phyloP scores from a whole-genome alignment of 2,329 filamentous ascomycete genomes.

The Fusarium verrucosum region DNA sequence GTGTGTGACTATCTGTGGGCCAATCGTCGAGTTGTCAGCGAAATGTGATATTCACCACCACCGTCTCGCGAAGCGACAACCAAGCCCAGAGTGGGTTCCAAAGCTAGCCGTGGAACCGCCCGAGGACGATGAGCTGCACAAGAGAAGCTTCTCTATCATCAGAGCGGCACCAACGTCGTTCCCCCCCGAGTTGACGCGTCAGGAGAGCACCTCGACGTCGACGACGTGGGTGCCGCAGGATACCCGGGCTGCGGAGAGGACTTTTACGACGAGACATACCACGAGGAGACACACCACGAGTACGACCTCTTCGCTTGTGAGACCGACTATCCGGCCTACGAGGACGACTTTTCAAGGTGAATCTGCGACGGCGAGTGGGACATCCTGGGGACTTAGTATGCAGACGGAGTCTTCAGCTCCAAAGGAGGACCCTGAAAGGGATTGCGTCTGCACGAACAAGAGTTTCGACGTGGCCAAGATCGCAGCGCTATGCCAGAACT shows the following conservation, averaged over 20 bases:
- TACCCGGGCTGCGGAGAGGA: slow-evolving; percentile 8
- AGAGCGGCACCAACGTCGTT: slow-evolving; percentile 48
- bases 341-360: slow-evolving; percentile 5
- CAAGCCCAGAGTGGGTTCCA: slow-evolving; percentile 31
- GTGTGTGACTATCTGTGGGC: slow-evolving; percentile 55
- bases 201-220: slow-evolving; percentile 11
- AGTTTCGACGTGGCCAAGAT: slow-evolving; percentile 54
- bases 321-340: slow-evolving; percentile 9
- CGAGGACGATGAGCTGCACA: slow-evolving; percentile 17
- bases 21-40: slow-evolving; percentile 54
- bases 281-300: slow-evolving; percentile 11
- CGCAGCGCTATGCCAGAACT: slow-evolving; percentile 53
- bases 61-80: slow-evolving; percentile 43
- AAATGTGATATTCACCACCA: slow-evolving; percentile 48
- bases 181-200: slow-evolving; percentile 28
- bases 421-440: slow-evolving; percentile 44
- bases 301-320: slow-evolving; percentile 8
- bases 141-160: slow-evolving; percentile 46
- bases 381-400: slow-evolving; percentile 11
- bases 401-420: slow-evolving; percentile 31
- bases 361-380: slow-evolving; percentile 4
- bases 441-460: slow-evolving; percentile 52
- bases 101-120: slow-evolving; percentile 35
- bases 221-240: slow-evolving; percentile 11
- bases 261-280: background rate